Conservation (phyloP, 2,329 filamentous ascomycete genomes). For the Apiospora pterosperma region DNA sequence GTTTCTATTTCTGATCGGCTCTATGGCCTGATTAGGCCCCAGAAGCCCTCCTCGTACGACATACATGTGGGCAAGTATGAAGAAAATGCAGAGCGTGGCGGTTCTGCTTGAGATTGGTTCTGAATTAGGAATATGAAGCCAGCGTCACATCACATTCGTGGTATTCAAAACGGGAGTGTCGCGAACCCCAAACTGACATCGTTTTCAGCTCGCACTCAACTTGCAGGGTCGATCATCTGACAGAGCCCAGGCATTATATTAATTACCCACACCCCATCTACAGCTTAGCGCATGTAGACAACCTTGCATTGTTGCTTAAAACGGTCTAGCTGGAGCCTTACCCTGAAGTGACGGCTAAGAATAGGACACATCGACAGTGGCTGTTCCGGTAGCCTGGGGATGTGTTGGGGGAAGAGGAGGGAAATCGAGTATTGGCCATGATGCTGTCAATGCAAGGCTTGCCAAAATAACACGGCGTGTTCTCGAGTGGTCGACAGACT, state of each 20-base stretch:
- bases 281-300: background rate
- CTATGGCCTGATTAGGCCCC: too few relatives aligned
- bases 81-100: too few relatives aligned
- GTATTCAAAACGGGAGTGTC: too few relatives aligned
- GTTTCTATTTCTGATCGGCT: too few relatives aligned
- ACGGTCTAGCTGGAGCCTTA: background rate
- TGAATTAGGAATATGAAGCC: background rate
- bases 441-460: background rate
- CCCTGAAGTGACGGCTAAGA: background rate
- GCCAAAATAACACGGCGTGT: background rate
- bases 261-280: background rate
- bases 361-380: background rate
- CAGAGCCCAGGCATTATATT: background rate
- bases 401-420: too few relatives aligned
- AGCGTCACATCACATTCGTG: too few relatives aligned
- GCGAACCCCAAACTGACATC: background rate
- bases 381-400: background rate
- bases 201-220: background rate
- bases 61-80: too few relatives aligned
- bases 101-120: too few relatives aligned
- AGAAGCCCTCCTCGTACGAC: too few relatives aligned
- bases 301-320: background rate
- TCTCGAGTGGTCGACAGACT: too few relatives aligned
- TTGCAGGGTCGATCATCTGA: background rate
- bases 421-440: background rate